Evolutionary conservation across 768 basidiomycete genomes (phyloP).

Genomic region (Sarcomyxa edulis): DNA sequence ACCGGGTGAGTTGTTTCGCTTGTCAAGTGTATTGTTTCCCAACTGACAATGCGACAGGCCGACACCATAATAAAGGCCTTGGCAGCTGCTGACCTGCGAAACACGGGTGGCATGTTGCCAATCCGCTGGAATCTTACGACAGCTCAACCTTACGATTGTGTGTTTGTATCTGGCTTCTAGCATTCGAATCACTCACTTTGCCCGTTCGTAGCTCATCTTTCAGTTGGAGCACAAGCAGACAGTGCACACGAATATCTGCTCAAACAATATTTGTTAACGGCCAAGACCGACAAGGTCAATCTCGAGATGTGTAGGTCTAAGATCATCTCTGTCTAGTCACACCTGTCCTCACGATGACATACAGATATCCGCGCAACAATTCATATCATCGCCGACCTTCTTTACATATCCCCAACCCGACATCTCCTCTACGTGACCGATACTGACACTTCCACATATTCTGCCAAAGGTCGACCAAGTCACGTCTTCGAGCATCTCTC

Average conservation of each 20-base stretch:
- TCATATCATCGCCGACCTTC: conserved; percentile 55
- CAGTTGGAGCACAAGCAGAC: conserved; percentile 65
- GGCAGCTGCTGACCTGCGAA: conserved; percentile 36
- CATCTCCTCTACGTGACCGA: conserved; percentile 69
- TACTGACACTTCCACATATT: conserved; percentile 19
- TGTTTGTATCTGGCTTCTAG: conserved; percentile 15
- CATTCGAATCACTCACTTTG: conserved; percentile 1
- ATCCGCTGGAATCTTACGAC: conserved; percentile 46
- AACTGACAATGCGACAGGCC: conserved; percentile 41
- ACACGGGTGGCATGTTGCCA: conserved; percentile 61
- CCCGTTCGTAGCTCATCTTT: conserved; percentile 31
- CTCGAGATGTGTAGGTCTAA: conserved; percentile 59
- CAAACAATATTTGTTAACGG: conserved; percentile 67
- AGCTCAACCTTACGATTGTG: conserved; percentile 43
- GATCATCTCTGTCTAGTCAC: background rate
- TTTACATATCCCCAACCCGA: conserved; percentile 64
- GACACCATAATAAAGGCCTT: conserved; percentile 43
- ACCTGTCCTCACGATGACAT: background rate
- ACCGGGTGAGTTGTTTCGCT: conserved; percentile 37
- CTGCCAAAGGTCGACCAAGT: conserved; percentile 27
- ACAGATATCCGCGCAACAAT: conserved; percentile 59
- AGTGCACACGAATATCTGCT: conserved; percentile 77
- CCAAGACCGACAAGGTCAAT: conserved; percentile 50
- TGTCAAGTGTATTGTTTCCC: too few relatives aligned
- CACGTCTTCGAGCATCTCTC: conserved; percentile 69